Conservation (phyloP, 1,284 basidiomycete genomes). For the Neonothopanus nambi region DNA sequence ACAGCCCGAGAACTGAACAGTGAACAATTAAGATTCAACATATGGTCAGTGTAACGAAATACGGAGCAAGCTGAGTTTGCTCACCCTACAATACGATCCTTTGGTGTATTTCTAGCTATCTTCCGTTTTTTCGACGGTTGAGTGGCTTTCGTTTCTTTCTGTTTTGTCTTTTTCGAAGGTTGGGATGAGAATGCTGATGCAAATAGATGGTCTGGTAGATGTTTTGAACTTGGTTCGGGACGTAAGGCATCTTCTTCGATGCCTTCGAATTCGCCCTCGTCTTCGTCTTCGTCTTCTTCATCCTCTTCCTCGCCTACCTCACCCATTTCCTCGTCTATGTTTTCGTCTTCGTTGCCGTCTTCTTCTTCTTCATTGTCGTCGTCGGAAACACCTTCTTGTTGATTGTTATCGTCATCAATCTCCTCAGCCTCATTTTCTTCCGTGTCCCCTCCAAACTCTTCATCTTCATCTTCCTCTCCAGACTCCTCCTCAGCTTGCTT, state of each 20-base stretch:
- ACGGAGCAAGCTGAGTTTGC: slow-evolving; percentile 22
- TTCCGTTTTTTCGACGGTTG: slow-evolving; percentile 25
- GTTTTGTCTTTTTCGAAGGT: slow-evolving; percentile 20
- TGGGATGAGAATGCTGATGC: slow-evolving; percentile 42
- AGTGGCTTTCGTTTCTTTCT: slow-evolving; percentile 18
- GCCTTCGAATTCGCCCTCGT: slow-evolving; percentile 15
- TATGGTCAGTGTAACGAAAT: slow-evolving; percentile 4
- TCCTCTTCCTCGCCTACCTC: slow-evolving; percentile 15
- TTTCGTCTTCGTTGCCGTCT: slow-evolving; percentile 25
- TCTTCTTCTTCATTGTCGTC: slow-evolving; percentile 11
- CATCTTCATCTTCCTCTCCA: slow-evolving; percentile 1
- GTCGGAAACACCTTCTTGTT: slow-evolving; percentile 10
- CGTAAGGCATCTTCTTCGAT: slow-evolving; percentile 19
- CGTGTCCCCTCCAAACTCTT: neutral
- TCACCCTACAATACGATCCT: slow-evolving; percentile 27
- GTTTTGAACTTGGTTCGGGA: slow-evolving; percentile 28
- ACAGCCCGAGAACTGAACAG: slow-evolving; percentile 29
- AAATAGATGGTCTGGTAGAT: slow-evolving; percentile 53
- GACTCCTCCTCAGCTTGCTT: slow-evolving; percentile 17
- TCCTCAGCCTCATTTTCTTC: slow-evolving; percentile 13
- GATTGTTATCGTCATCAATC: slow-evolving; percentile 27
- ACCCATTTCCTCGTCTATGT: slow-evolving; percentile 17
- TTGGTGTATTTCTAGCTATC: slow-evolving; percentile 15
- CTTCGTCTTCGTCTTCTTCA: slow-evolving; percentile 3
- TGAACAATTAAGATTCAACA: slow-evolving; percentile 3